phyloP scores from a whole-genome alignment of 192 early-diverging fungal species.

The Cetraspora pellucida region DNA sequence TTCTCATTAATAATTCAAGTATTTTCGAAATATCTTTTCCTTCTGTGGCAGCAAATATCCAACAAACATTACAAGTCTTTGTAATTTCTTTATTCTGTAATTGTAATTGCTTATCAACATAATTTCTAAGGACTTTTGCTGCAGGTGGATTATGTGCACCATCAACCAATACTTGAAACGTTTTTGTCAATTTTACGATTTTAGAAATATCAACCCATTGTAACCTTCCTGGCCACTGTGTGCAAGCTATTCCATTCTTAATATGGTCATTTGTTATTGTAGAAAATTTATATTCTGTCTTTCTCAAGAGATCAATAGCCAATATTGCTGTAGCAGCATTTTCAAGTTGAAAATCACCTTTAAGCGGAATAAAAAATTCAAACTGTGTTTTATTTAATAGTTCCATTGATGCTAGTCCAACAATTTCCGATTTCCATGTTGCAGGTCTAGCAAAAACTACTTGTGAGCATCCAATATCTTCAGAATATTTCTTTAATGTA shows the following conservation, averaged over 20 bases:
- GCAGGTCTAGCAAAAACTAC: slow-evolving; percentile 36
- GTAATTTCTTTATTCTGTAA: slow-evolving; percentile 13
- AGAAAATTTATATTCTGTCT: slow-evolving; percentile 39
- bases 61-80: slow-evolving; percentile 52
- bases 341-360: slow-evolving; percentile 77
- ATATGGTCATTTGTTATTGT: slow-evolving; percentile 57
- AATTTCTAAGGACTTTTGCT: slow-evolving; percentile 63
- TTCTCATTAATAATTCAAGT: slow-evolving; percentile 57
- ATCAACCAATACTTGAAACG: slow-evolving; percentile 70
- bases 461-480: slow-evolving; percentile 28
- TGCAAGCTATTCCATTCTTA: slow-evolving; percentile 62
- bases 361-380: slow-evolving; percentile 58
- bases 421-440: slow-evolving; percentile 25
- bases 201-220: slow-evolving; percentile 58
- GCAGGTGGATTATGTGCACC: slow-evolving; percentile 90
- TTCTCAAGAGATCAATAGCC: slow-evolving; percentile 57
- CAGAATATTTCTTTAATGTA: slow-evolving; percentile 39
- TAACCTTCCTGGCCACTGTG: slow-evolving; percentile 84
- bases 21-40: slow-evolving; percentile 69
- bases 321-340: slow-evolving; percentile 78
- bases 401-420: background rate
- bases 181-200: background rate
- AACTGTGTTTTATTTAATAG: background rate
- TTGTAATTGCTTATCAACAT: slow-evolving; percentile 53
- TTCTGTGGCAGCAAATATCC: slow-evolving; percentile 76